Evolutionary conservation across 2,329 filamentous ascomycete genomes (phyloP).

Genomic region (Epichloe aotearoae): DNA sequence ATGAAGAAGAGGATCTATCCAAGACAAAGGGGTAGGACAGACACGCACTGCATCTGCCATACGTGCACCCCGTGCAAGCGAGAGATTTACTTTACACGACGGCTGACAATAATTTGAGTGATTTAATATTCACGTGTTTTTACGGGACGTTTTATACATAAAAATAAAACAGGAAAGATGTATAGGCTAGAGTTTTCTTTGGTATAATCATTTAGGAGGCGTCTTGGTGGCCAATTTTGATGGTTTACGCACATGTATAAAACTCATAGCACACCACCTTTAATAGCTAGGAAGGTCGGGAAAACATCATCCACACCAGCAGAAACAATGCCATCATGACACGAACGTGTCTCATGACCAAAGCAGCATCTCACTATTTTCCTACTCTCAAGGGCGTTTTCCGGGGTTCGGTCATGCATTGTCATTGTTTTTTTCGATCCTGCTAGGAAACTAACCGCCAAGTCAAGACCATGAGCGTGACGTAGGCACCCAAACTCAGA

Average conservation of each 20-base stretch:
- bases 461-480: conserved; percentile 42
- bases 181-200: background rate
- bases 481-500: conserved; percentile 45
- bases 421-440: background rate
- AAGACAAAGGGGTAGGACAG: background rate
- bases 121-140: background rate
- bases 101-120: background rate
- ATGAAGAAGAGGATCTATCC: background rate
- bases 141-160: background rate
- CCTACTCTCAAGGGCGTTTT: too few species aligned
- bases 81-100: background rate
- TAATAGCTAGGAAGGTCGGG: too few species aligned
- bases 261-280: too few species aligned
- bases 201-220: background rate
- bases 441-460: conserved; percentile 26
- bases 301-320: background rate
- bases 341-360: background rate
- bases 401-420: too few species aligned
- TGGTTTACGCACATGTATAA: too few species aligned
- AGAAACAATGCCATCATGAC: background rate
- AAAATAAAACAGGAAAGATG: too few species aligned
- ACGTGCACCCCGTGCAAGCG: background rate
- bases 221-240: background rate
- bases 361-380: too few species aligned
- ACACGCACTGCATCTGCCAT: background rate